Evolutionary conservation across 1,284 basidiomycete species (phyloP).

Genomic region (Boletus calvinii): DNA sequence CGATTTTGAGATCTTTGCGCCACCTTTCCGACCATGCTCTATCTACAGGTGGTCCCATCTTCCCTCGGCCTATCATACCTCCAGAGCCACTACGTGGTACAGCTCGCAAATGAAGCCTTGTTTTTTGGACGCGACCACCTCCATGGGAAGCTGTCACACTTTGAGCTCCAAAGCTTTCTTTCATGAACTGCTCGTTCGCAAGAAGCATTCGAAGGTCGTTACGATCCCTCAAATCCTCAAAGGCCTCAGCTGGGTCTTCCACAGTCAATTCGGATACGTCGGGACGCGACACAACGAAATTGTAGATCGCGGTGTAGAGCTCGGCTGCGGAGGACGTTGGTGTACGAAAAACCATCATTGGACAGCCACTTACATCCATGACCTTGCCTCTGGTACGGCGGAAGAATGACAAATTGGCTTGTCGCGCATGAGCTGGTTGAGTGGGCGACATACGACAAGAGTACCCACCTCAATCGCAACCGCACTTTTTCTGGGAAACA

Average conservation of each 20-base stretch:
- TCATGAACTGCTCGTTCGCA: constrained; percentile 59
- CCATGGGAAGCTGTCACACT: constrained; percentile 36
- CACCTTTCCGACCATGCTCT: constrained; percentile 79
- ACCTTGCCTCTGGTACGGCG: constrained; percentile 87
- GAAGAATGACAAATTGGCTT: constrained; percentile 90
- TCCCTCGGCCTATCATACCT: constrained; percentile 46
- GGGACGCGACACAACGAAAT: constrained; percentile 65
- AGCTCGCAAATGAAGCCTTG: constrained; percentile 38
- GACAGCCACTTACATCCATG: constrained; percentile 74
- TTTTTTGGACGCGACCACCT: constrained; percentile 44
- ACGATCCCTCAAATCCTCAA: constrained; percentile 92
- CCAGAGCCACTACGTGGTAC: constrained; percentile 34
- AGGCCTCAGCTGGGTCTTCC: constrained; percentile 95
- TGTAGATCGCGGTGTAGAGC: constrained; percentile 86
- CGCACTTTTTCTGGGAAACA: constrained; percentile 88
- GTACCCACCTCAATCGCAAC: constrained; percentile 73
- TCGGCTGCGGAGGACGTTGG: constrained; percentile 53
- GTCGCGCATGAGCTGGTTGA: constrained; percentile 25
- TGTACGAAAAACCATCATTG: constrained; percentile 1
- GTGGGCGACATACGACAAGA: neutral
- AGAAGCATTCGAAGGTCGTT: constrained; percentile 88
- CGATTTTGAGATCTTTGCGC: constrained; percentile 85
- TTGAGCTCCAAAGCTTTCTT: constrained; percentile 50
- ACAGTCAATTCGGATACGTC: constrained; percentile 89
- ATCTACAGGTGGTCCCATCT: constrained; percentile 75